These are phyloP conservation scores for Xylariaceae sp. DNA, from an alignment of 2,329 filamentous ascomycete species.

Conservation along the genomic window DNA sequence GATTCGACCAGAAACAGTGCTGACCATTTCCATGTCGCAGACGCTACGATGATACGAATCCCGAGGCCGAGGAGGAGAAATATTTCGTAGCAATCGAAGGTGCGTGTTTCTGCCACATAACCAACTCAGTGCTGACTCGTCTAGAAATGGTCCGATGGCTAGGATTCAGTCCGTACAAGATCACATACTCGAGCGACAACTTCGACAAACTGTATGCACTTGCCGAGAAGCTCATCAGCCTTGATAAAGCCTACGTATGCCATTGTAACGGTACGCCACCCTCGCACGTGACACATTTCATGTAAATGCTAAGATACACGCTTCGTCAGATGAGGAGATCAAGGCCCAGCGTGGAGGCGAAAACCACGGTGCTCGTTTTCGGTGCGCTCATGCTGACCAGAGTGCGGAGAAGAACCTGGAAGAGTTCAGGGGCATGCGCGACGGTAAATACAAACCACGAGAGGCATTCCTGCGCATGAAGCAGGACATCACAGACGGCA, in stretches of 20 bases:
- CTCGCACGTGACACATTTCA: too few relatives aligned
- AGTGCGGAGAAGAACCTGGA: constrained; percentile 71
- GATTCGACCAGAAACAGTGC: not conserved
- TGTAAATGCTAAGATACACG: not conserved
- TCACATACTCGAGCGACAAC: constrained; percentile 89
- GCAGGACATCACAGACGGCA: constrained; percentile 72
- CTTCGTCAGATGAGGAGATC: constrained; percentile 64
- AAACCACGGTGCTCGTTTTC: constrained; percentile 66
- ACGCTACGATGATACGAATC: constrained; percentile 88
- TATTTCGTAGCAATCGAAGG: constrained; percentile 81
- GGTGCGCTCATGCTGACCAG: constrained; percentile 76
- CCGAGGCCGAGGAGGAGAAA: constrained; percentile 84
- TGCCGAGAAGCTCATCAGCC: constrained; percentile 77
- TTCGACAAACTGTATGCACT: constrained; percentile 86
- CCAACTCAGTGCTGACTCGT: not conserved
- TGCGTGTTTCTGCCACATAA: not conserved
- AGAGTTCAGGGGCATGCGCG: constrained; percentile 87
- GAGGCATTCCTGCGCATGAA: constrained; percentile 92
- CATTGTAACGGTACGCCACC: constrained; percentile 62
- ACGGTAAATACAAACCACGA: constrained; percentile 83
- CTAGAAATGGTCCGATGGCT: constrained; percentile 81
- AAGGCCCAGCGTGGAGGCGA: constrained; percentile 84
- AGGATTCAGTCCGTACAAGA: constrained; percentile 71
- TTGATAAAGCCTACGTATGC: constrained; percentile 78
- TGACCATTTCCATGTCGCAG: not conserved